Conservation (phyloP, 768 basidiomycete species). For the Rubroboletus pulcherrimus region DNA sequence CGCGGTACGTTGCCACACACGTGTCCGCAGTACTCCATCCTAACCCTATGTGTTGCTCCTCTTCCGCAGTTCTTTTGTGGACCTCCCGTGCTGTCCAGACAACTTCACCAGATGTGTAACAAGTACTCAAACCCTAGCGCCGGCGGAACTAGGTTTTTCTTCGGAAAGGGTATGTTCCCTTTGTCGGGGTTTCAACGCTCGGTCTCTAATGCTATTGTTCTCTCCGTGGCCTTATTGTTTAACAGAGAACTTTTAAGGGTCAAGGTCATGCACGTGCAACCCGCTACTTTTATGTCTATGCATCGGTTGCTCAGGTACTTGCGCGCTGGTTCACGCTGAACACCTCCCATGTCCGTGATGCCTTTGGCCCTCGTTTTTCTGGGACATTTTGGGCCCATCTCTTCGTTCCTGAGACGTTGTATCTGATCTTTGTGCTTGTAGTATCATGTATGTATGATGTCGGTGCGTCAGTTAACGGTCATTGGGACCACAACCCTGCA, state of each 20-base stretch:
- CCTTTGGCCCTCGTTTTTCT: neutral
- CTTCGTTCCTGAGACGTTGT: neutral
- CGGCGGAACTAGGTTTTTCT: constrained; percentile 82
- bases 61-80: constrained; percentile 75
- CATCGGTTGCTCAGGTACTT: neutral
- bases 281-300: neutral
- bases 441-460: neutral
- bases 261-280: neutral
- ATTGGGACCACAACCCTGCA: neutral
- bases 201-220: constrained; percentile 3
- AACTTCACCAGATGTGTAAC: constrained; percentile 77
- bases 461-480: neutral
- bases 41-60: neutral
- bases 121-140: constrained; percentile 75
- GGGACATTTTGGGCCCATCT: neutral
- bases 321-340: constrained; percentile 3
- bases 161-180: constrained; percentile 68
- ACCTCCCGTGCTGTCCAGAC: constrained; percentile 63
- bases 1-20: constrained; percentile 48
- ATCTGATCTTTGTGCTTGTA: neutral
- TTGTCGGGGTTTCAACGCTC: neutral
- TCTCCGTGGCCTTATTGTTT: neutral
- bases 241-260: constrained; percentile 23
- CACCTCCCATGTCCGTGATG: neutral
- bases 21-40: neutral